phyloP scores from a whole-genome alignment of 1,284 basidiomycete genomes.

The Moniliophthora roreri region DNA sequence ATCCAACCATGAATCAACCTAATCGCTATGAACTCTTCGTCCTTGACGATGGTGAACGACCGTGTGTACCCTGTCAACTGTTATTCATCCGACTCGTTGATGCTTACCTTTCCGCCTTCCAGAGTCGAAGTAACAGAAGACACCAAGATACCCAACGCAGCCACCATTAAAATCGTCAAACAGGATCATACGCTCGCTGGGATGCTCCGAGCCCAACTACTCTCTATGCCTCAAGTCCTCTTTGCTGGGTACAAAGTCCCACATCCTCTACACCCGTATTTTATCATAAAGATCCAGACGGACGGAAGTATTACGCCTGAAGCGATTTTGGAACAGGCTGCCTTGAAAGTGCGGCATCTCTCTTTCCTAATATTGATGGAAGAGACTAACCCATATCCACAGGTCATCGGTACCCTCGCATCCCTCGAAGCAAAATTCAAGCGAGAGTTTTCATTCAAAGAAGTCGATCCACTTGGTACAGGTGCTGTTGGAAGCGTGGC shows the following conservation, averaged over 20 bases:
- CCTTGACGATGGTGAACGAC: slow-evolving; percentile 89
- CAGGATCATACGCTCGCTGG: slow-evolving; percentile 98
- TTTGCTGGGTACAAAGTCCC: slow-evolving; percentile 99
- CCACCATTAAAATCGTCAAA: slow-evolving; percentile 91
- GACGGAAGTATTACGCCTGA: slow-evolving; percentile 87
- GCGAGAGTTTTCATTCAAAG: slow-evolving; percentile 74
- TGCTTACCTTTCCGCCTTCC: slow-evolving; percentile 8
- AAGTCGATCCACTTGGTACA: slow-evolving; percentile 48
- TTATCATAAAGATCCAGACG: slow-evolving; percentile 94
- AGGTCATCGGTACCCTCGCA: slow-evolving; percentile 77
- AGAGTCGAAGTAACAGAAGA: slow-evolving; percentile 94
- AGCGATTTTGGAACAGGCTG: slow-evolving; percentile 83
- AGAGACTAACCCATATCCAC: too few relatives aligned
- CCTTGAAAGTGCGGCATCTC: too few relatives aligned
- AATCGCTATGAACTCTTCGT: slow-evolving; percentile 91
- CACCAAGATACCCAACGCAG: slow-evolving; percentile 96
- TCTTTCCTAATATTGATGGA: too few relatives aligned
- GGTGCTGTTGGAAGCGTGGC: slow-evolving; percentile 25
- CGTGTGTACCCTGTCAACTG: slow-evolving; percentile 51
- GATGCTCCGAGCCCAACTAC: slow-evolving; percentile 91
- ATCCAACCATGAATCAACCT: slow-evolving; percentile 81
- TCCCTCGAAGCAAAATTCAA: slow-evolving; percentile 73
- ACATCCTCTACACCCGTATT: slow-evolving; percentile 93
- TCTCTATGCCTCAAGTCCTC: slow-evolving; percentile 81
- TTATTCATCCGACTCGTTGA: background rate